Evolutionary conservation across 805 yeast genomes (phyloP), one percentile per base, ranked within the genome.

Genomic region (Cyberlindnera euphorbiiphila): DNA sequence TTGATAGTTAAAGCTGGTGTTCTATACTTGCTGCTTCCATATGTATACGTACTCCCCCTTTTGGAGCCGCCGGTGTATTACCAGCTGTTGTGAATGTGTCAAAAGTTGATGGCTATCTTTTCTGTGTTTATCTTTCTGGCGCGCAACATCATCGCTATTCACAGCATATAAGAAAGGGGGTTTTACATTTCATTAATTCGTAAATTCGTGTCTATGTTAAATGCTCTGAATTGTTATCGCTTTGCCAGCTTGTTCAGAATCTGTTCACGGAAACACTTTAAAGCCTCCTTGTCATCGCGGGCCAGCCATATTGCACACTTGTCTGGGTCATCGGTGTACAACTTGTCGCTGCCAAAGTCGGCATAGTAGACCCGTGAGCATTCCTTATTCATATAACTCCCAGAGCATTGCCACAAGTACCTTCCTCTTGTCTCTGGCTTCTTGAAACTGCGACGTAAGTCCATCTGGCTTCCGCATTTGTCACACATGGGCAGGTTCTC

Each of bases 331-430:
- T 54, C 52, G 0, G 76, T 66, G 8, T 54, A 47, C 18, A 59
- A 55, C 25, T 61, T 54, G 3, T 61, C 51, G 5, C 42, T 46
- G 13, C 60, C 53, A 40, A 75, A 74, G 37, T 71, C 65, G 0
- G 79, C 81, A 67, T 71, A 74, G 39, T 68, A 61, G 33, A 71
- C 69, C 1, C 72, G 67, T 2, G 68, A 59, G 42, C 84, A 77
- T 17, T 68, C 72, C 23, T 61, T 60, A 28, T 65, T 66, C 31
- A 51, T 54, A 46, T 72, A 74, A 16, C 61, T 54, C 6, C 68
- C 59, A 38, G 71, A 69, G 49, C 93, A 83, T 47, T 68, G 65
- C 89, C 91, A 83, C 16, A 79, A 70, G 49, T 83, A 83, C 37
- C 67, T 66, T 5, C 84, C 84, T 39, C 76, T 60, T 9, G 62